A percentile compares a stretch with the other conserved stretches of the same genome.
Conservation (phyloP, 768 basidiomycete species). For the Termitomyces sp. region DNA sequence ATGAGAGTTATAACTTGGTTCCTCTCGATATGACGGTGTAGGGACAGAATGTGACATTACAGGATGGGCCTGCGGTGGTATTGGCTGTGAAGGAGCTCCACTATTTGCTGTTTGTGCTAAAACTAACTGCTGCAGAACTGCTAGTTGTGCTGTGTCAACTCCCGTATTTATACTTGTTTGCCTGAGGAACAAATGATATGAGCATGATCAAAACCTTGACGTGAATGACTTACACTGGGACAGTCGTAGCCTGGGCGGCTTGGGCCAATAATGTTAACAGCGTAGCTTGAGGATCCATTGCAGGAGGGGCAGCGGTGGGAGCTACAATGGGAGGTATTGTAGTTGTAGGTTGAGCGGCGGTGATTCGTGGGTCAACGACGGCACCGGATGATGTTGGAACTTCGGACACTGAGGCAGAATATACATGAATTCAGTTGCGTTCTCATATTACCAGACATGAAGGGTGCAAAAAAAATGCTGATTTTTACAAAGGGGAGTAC, state of each 20-base stretch:
- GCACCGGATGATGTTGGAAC: conserved; percentile 25
- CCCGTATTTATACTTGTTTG: conserved; percentile 58
- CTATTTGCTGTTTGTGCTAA: conserved; percentile 56
- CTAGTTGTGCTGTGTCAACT: conserved; percentile 53
- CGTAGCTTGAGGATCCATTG: conserved; percentile 52
- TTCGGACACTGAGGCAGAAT: conserved; percentile 59
- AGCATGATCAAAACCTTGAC: neutral
- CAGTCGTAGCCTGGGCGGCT: conserved; percentile 44
- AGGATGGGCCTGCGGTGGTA: conserved; percentile 26
- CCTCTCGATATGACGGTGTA: conserved; percentile 38
- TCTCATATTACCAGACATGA: conserved; percentile 45
- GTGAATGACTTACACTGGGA: conserved; percentile 31
- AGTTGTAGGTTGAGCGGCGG: conserved; percentile 18
- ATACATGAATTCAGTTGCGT: conserved; percentile 60
- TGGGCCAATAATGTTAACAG: conserved; percentile 66
- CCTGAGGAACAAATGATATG: conserved; percentile 26
- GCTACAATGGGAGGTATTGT: conserved; percentile 19
- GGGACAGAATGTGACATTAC: conserved; percentile 22
- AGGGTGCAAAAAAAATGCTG: conserved; percentile 44
- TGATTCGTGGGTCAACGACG: conserved; percentile 30
- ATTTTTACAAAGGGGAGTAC: conserved; percentile 68
- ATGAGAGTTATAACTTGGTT: conserved; percentile 28
- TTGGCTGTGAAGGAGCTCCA: conserved; percentile 21
- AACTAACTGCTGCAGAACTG: conserved; percentile 72
- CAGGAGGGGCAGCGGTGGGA: conserved; percentile 20